phyloP scores from a whole-genome alignment of 23 red algal species.

The Pyropia yezoensis region DNA sequence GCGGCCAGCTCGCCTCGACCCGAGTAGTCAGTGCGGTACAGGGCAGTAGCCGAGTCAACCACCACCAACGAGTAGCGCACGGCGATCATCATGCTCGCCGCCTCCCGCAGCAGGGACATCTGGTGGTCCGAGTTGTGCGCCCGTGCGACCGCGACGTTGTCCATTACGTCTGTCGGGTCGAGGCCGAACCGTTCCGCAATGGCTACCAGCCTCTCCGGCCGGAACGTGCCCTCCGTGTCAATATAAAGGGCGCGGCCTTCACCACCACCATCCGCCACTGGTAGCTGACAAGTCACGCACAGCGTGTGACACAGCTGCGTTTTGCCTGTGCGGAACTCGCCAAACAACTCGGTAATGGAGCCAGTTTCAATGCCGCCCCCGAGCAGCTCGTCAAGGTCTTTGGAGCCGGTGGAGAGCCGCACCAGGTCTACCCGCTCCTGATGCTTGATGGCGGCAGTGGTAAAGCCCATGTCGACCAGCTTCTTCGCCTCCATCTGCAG shows the following conservation, averaged over 20 bases:
- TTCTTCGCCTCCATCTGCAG: slow-evolving; percentile 74
- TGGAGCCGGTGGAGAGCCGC: slow-evolving; percentile 77
- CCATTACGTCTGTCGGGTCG: slow-evolving; percentile 80
- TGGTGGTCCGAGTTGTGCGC: slow-evolving; percentile 98
- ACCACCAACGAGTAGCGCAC: slow-evolving; percentile 85
- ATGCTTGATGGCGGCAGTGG: slow-evolving; percentile 67
- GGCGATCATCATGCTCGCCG: slow-evolving; percentile 83
- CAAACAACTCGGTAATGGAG: slow-evolving; percentile 94
- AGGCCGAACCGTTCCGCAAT: slow-evolving; percentile 86
- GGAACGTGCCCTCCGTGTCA: slow-evolving; percentile 95
- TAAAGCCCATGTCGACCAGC: slow-evolving; percentile 86
- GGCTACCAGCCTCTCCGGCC: slow-evolving; percentile 79
- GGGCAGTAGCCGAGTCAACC: slow-evolving; percentile 89
- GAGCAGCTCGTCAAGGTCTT: slow-evolving; percentile 84
- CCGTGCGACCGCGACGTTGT: slow-evolving; percentile 90
- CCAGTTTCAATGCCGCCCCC: slow-evolving; percentile 91
- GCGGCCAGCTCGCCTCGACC: slow-evolving; percentile 93
- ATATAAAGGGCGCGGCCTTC: slow-evolving; percentile 97
- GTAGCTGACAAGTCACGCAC: slow-evolving; percentile 90
- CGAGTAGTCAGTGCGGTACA: slow-evolving; percentile 95
- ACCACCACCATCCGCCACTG: slow-evolving; percentile 81
- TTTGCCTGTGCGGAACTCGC: slow-evolving; percentile 96
- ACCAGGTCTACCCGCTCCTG: slow-evolving; percentile 66
- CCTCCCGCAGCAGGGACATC: slow-evolving; percentile 77
- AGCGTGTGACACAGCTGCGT: slow-evolving; percentile 94